Evolutionary conservation across 1,284 basidiomycete species (phyloP).

Genomic region (Trichosporon ovoides): DNA sequence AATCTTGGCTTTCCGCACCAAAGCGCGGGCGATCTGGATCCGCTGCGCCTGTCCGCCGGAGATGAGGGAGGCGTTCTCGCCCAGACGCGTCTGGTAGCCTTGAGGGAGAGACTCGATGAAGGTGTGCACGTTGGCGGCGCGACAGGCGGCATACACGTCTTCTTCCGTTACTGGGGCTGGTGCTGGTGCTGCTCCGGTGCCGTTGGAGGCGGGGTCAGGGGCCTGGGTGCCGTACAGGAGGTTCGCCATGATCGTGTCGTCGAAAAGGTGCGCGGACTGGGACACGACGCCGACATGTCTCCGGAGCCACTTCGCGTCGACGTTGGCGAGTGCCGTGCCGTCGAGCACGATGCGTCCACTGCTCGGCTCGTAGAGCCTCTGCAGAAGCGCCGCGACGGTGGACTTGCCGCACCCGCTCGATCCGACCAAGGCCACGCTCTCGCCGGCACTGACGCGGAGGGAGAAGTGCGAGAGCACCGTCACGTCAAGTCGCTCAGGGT

Average conservation of each 20-base stretch:
- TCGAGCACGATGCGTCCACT: slow-evolving; percentile 58
- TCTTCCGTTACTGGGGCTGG: no score
- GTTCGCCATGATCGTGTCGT: slow-evolving; percentile 75
- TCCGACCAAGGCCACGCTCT: slow-evolving; percentile 83
- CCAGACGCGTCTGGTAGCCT: slow-evolving; percentile 79
- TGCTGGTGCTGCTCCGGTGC: no score
- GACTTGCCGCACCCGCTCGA: slow-evolving; percentile 84
- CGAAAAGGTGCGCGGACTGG: slow-evolving; percentile 80
- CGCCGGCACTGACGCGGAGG: slow-evolving; percentile 62
- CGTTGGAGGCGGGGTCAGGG: slow-evolving; percentile 55
- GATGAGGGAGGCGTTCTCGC: slow-evolving; percentile 80
- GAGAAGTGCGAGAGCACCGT: slow-evolving; percentile 64
- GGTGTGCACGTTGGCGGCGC: slow-evolving; percentile 74
- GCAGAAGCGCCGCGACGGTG: slow-evolving; percentile 75
- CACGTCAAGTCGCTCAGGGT: slow-evolving; percentile 70
- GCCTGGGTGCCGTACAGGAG: slow-evolving; percentile 67
- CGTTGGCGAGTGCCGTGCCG: slow-evolving; percentile 53
- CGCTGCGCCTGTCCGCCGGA: slow-evolving; percentile 95
- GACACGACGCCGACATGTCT: slow-evolving; percentile 76
- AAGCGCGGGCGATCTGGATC: slow-evolving; percentile 82
- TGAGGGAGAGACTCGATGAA: slow-evolving; percentile 74
- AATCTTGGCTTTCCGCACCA: slow-evolving; percentile 66
- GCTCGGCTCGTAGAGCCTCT: slow-evolving; percentile 75
- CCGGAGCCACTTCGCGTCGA: slow-evolving; percentile 69
- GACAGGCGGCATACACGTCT: slow-evolving; percentile 66